Base-by-base conservation (phyloP, 2,329 filamentous ascomycete genomes). In the Annulohypoxylon truncatum region DNA sequence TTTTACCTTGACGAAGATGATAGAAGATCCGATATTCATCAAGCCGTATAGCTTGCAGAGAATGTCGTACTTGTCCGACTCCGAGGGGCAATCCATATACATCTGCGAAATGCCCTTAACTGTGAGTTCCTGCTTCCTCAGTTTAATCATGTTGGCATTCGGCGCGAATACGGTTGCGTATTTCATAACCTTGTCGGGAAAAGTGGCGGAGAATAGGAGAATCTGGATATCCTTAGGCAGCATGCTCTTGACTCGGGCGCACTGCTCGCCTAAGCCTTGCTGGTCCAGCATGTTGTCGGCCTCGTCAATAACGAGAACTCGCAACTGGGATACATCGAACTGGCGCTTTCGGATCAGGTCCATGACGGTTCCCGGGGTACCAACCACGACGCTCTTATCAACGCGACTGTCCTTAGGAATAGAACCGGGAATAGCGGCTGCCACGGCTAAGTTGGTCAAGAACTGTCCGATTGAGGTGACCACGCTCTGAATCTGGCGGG, bases 261-360 rank as follows among this genome's bases (percentile, higher is more conserved):
- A 98, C 81, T 99, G 96, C 64, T 98, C 96, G 55, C 96, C 96
- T 59, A 99, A 85, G 54, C 96, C 95, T 80, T 97, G 93, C 80
- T 95, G 91, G 76, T 98, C 96, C 65, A 99, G 83, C 96, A 99
- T 99, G 82, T 97, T 98, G 82, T 99, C 96, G 61, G 96, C 96
- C 82, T 99, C 96, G 75, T 99, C 96, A 56, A 99, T 86, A 60
- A 97, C 95, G 66, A 99, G 86, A 7, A 97, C 87, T 78, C 89
- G 92, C 72, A 99, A 84, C 62, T 89, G 81, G 15, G 85, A 87
- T 0, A 89, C 80, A 72, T 97, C 88, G 69, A 99, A 86, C 75
- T 92, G 87, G 71, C 89, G 87, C 73, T 90, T 89, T 75, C 90
- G 90, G 74, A 97, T 90, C 73, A 96, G 85, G 75, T 98, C 96